These are phyloP conservation scores for Sphenostylis stenocarpa DNA, from an alignment of 306 rosid species.

Conservation along the genomic window DNA sequence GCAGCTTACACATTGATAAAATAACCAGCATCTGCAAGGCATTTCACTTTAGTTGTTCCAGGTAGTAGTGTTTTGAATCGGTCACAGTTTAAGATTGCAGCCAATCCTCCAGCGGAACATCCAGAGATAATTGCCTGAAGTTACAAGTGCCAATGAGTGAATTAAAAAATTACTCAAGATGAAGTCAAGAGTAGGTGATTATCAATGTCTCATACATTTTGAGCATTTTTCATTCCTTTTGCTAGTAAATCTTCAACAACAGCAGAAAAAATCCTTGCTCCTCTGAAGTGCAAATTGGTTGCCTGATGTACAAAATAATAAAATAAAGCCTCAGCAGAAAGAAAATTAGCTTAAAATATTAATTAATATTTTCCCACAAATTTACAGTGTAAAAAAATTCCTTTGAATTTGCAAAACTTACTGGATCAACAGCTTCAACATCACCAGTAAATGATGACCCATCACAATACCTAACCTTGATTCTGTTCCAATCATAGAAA, in stretches of 20 bases:
- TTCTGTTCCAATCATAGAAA: conserved; percentile 81
- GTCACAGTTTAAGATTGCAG: conserved; percentile 81
- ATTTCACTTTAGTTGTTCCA: conserved; percentile 60
- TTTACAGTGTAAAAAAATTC: background rate
- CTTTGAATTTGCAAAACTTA: conserved; percentile 42
- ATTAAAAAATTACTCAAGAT: background rate
- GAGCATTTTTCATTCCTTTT: conserved; percentile 79
- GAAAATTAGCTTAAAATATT: background rate
- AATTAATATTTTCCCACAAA: background rate
- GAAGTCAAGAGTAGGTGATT: background rate
- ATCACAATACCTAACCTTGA: conserved; percentile 88
- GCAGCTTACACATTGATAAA: conserved; percentile 69
- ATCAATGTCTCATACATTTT: conserved; percentile 50
- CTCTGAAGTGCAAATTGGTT: conserved; percentile 84
- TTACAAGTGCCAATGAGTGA: conserved; percentile 21
- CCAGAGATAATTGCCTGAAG: conserved; percentile 85
- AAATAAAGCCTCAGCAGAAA: conserved; percentile 13
- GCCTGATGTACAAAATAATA: conserved; percentile 38
- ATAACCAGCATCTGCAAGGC: conserved; percentile 89
- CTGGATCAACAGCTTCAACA: conserved; percentile 68
- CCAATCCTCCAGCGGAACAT: conserved; percentile 89
- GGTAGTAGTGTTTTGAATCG: conserved; percentile 62
- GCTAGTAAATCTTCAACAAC: conserved; percentile 68
- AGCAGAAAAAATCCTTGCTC: conserved; percentile 69
- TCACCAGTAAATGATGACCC: conserved; percentile 93